Evolutionary conservation across 129 eudicot species (phyloP).

Genomic region (Solidago caesia): DNA sequence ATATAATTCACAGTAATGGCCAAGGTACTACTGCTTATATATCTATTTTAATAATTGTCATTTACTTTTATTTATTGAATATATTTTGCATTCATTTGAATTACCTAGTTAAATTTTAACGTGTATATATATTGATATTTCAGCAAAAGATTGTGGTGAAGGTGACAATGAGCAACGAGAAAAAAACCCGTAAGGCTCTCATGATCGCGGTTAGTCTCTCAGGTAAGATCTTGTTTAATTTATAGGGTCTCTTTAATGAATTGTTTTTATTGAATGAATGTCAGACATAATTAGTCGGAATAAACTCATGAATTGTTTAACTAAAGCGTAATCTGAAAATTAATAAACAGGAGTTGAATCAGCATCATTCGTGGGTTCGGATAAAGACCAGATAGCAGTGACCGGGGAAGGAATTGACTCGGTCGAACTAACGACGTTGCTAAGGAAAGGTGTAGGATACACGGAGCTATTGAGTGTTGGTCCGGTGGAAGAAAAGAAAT

Average conservation of each 20-base stretch:
- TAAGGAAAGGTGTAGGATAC: conserved; percentile 30
- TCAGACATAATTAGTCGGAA: background rate
- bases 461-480: conserved; percentile 35
- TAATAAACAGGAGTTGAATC: conserved; percentile 37
- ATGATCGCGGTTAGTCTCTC: conserved; percentile 30
- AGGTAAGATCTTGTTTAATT: conserved; percentile 22
- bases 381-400: conserved; percentile 37
- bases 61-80: too few relatives aligned
- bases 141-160: conserved; percentile 45
- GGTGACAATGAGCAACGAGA: conserved; percentile 26
- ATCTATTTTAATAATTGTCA: too few relatives aligned
- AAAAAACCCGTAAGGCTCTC: conserved; percentile 30
- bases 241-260: background rate
- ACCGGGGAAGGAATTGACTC: conserved; percentile 38
- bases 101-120: too few relatives aligned
- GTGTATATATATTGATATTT: background rate
- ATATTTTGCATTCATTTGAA: too few relatives aligned
- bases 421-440: conserved; percentile 23
- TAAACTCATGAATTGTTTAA: background rate
- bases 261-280: too few relatives aligned
- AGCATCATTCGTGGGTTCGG: conserved; percentile 23
- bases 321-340: background rate
- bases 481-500: conserved; percentile 28
- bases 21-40: too few relatives aligned
- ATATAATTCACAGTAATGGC: too few relatives aligned